Percentiles rank a stretch among this genome's conserved stretches.
phyloP scores from a whole-genome alignment of 2,329 filamentous ascomycete species.

The Ilyonectria robusta region DNA sequence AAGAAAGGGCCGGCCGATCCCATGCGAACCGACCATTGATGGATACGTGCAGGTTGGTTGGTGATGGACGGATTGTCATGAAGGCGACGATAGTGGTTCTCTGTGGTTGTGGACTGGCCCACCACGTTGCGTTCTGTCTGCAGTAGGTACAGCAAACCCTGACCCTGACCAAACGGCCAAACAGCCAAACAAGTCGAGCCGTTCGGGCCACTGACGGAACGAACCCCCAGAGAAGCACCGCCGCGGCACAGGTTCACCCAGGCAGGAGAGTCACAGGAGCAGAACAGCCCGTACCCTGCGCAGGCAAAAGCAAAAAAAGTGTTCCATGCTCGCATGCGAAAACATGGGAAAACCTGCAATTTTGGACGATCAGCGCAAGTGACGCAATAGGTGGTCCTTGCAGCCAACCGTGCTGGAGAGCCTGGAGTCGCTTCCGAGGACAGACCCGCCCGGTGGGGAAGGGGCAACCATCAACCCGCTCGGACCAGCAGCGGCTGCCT shows the following conservation, averaged over 20 bases:
- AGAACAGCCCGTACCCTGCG: background rate
- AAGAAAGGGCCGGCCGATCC: background rate
- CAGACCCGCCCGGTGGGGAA: background rate
- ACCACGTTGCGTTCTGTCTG: background rate
- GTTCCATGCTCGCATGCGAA: background rate
- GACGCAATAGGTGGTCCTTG: background rate
- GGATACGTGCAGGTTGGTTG: background rate
- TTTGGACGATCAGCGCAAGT: background rate
- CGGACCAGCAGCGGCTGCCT: background rate
- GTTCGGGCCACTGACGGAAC: too few relatives aligned
- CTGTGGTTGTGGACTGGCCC: background rate
- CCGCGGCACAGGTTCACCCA: too few relatives aligned
- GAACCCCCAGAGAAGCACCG: too few relatives aligned
- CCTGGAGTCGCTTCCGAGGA: background rate
- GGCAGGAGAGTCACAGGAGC: too few relatives aligned
- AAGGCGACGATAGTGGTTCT: background rate
- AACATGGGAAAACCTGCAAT: background rate
- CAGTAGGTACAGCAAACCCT: too few relatives aligned
- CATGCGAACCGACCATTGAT: background rate
- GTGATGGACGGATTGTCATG: background rate
- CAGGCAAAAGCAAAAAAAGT: background rate
- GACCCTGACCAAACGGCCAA: background rate
- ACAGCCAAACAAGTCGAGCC: background rate
- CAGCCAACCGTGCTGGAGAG: background rate
- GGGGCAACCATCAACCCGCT: background rate